Evolutionary conservation across 495 filamentous ascomycete genomes (phyloP).

Genomic region (Aspergillus conjunctus): DNA sequence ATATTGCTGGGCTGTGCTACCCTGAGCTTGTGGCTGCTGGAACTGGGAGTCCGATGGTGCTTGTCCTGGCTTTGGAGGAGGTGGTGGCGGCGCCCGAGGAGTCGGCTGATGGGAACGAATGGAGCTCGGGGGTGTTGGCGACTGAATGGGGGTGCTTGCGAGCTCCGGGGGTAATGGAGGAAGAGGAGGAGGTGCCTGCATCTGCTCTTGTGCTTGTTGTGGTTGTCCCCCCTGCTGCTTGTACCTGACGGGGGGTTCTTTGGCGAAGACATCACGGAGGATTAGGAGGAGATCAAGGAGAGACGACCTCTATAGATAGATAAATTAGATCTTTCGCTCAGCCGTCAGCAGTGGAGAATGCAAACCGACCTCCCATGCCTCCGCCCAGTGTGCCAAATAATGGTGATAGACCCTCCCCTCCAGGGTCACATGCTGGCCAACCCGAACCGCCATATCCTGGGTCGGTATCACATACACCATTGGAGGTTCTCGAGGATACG

Average conservation of each 20-base stretch:
- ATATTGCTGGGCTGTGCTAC: constrained; percentile 31
- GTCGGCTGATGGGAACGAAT: constrained; percentile 12
- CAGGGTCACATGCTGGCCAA: constrained; percentile 93
- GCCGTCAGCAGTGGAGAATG: neutral
- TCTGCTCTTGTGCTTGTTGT: constrained; percentile 41
- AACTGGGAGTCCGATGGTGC: constrained; percentile 4
- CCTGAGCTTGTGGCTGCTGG: constrained; percentile 24
- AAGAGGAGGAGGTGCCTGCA: constrained; percentile 58
- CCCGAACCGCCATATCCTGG: constrained; percentile 83
- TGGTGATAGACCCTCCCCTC: constrained; percentile 95
- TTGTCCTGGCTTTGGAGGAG: constrained; percentile 39
- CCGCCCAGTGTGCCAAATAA: constrained; percentile 85
- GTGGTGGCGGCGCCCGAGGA: constrained; percentile 38
- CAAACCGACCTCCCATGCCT: constrained; percentile 84
- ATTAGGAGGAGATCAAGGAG: constrained; percentile 80
- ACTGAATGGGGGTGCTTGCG: constrained; percentile 30
- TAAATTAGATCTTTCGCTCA: neutral
- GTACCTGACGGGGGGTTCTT: constrained; percentile 87
- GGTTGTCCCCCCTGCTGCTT: constrained; percentile 57
- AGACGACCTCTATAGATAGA: constrained; percentile 66
- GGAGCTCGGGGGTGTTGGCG: constrained; percentile 6
- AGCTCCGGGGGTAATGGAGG: constrained; percentile 72
- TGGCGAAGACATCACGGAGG: constrained; percentile 84
- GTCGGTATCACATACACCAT: constrained; percentile 86
- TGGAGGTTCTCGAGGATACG: constrained; percentile 83